Evolutionary conservation across 2,329 filamentous ascomycete species (phyloP), one percentile per base, ranked within the genome.

Genomic region (Cercospora berteroae): DNA sequence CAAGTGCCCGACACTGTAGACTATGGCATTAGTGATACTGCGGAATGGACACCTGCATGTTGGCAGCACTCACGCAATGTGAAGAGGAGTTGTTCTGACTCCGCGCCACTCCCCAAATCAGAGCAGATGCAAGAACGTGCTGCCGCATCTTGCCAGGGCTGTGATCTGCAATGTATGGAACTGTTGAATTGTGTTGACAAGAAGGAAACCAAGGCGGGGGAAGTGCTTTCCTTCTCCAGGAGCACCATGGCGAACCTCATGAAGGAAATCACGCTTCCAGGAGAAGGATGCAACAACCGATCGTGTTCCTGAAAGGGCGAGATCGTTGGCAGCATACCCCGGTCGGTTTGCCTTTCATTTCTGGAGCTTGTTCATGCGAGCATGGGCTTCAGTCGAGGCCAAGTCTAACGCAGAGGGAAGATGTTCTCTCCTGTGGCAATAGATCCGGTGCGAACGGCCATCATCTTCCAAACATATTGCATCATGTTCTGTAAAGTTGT

Each of bases 1-100:
- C 23, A 12, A 67, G 65, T 7, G 65, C 60, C 25, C 57, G n/a
- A 39, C 65, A 67, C 60, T 67, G 20, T 36, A 13, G 1, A 8
- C 4, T 12, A n/a, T 55, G 13, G 20, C 29, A 39, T 66, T 9
- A 66, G 33, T 29, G n/a, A 12, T 31, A 33, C 39, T 33, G 60
- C 29, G 31, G 36, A 29, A 4, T 60, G 4, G 7, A 20, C 3
- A 2, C 20, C 33, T 50, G 29, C 18, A 18, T 48, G n/a, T 18
- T 13, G 27, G 25, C 13, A 61, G 6, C 44, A 44, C 55, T 31
- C 55, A 57, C 55, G 27, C 55, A 57, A 20, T 33, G 55, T 23
- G 29, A 33, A 8, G 27, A 29, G 18, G 55, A 12, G 55, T 10
- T 57, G 27, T 57, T 33, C 27, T 33, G 55, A 33, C 55, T 57